Percentiles rank a stretch among this genome's conserved stretches.
These are phyloP conservation scores for Mantamonas sphyraenae DNA, from an alignment of 78 protist species.

Conservation along the genomic window DNA sequence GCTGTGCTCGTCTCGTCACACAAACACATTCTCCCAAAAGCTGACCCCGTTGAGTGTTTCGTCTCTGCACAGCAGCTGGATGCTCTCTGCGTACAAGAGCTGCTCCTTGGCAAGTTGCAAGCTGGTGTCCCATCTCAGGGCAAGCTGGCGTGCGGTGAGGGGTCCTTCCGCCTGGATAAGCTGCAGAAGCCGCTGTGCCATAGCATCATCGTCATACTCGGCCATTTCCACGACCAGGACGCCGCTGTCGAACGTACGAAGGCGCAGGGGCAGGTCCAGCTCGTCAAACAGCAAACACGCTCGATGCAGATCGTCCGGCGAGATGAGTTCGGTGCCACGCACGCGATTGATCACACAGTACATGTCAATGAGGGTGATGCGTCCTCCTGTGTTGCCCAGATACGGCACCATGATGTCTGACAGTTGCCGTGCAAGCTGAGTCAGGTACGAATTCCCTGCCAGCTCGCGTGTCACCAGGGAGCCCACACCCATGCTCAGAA, in stretches of 20 bases:
- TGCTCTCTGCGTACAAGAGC: no score
- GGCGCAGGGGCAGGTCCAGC: slow-evolving; percentile 18
- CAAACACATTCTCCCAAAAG: no score
- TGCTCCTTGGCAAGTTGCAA: no score
- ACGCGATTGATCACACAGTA: slow-evolving; percentile 47
- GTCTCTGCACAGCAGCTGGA: no score
- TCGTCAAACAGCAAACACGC: slow-evolving; percentile 43
- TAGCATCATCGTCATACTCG: slow-evolving; percentile 31
- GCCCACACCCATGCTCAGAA: slow-evolving; percentile 39
- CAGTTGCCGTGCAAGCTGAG: slow-evolving; percentile 29
- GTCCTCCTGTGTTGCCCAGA: slow-evolving; percentile 15
- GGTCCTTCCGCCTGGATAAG: slow-evolving; percentile 27
- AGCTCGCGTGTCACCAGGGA: slow-evolving; percentile 44
- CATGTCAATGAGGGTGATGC: slow-evolving; percentile 31
- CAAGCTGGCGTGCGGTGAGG: slow-evolving; percentile 24
- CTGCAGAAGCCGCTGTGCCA: slow-evolving; percentile 27
- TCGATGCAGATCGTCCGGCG: slow-evolving; percentile 43
- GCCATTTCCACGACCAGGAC: slow-evolving; percentile 32
- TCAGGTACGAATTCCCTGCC: slow-evolving; percentile 34
- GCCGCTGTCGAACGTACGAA: slow-evolving; percentile 42
- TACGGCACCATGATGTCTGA: slow-evolving; percentile 30
- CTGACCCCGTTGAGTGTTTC: no score
- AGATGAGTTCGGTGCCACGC: slow-evolving; percentile 36
- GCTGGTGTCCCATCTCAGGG: no score
- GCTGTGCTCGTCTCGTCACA: no score